phyloP scores from a whole-genome alignment of 495 filamentous ascomycete species.

The Achaetomiella virescens region DNA sequence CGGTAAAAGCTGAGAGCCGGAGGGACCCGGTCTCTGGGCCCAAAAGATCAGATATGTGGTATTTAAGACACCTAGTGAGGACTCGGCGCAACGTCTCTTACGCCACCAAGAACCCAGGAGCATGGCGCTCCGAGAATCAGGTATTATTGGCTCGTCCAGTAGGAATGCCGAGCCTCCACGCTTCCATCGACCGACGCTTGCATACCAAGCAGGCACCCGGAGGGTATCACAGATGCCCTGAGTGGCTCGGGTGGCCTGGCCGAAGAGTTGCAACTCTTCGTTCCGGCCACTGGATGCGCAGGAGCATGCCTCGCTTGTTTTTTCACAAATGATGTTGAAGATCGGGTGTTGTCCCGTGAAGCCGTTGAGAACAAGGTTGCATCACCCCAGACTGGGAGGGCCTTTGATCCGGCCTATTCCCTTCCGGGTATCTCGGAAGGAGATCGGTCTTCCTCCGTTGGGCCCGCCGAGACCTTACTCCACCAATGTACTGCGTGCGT shows the following conservation, averaged over 20 bases:
- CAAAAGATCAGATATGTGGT: too few species aligned
- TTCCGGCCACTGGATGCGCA: conserved; percentile 5
- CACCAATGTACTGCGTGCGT: conserved; percentile 17
- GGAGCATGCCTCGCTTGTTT: background rate
- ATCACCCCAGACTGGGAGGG: background rate
- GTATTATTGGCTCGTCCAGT: background rate
- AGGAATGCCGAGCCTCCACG: conserved; percentile 13
- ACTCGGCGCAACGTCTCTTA: too few species aligned
- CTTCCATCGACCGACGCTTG: conserved; percentile 7
- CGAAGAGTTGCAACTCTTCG: conserved; percentile 10
- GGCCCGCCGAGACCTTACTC: background rate
- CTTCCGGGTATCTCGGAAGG: conserved; percentile 7
- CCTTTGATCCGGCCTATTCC: conserved; percentile 3
- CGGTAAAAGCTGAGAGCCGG: too few species aligned
- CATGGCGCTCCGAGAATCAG: conserved; percentile 10
- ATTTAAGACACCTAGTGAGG: too few species aligned
- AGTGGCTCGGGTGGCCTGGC: conserved; percentile 17
- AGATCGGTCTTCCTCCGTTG: background rate
- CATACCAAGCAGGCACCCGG: conserved; percentile 5
- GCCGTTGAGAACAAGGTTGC: background rate
- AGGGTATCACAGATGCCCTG: conserved; percentile 6
- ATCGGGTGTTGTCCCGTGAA: conserved; percentile 21
- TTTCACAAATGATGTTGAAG: conserved; percentile 16
- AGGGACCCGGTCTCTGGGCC: too few species aligned
- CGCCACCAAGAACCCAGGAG: conserved; percentile 8